Base-by-base conservation (phyloP, 2,329 filamentous ascomycete genomes). In the Talaromyces sp. region DNA sequence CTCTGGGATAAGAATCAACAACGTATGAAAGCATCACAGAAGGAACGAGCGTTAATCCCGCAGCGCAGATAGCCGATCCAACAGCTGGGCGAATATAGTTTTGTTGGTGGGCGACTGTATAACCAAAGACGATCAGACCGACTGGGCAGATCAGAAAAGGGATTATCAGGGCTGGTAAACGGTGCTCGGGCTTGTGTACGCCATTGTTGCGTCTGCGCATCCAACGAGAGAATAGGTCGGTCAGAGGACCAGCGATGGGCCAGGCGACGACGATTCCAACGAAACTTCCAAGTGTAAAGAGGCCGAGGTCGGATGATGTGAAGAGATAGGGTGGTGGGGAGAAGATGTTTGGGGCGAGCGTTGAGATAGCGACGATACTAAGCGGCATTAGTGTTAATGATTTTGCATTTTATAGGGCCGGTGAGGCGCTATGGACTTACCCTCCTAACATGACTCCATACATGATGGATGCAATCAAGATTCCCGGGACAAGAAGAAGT, bases 101-200 rank as follows among this genome's bases (percentile, higher is more conserved):
- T 32, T 58, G 56, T n/a, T 59, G 42, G 1, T 59, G 52, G 1
- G 64, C 51, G 22, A 71, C 35, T 4, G 63, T 67, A 42, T 69
- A 71, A 30, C 66, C 64, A 40, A 68, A 70, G n/a, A 72, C 58
- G 20, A 71, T 55, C 2, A 73, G 62, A 8, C 70, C 70, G 4
- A 63, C 44, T 3, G 70, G 66, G n/a, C 65, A 67, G 30, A 71
- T 45, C n/a, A 72, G 39, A 40, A 75, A 68, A 4, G 74, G 73
- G 10, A 75, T 55, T 20, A 72, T 63, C 1, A 77, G 64, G 2
- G 71, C 66, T 2, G 74, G 69, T 2, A 77, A 61, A 24, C 73
- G 67, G 57, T 74, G 69, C 49, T 76, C 71, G 17, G 74, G 73
- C 45, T 73, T 67, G 55, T 75, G 71, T 22, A 71, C 47, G 22